A percentile compares a stretch with the other conserved stretches of the same genome.
Evolutionary conservation across 805 yeast genomes (phyloP).

Genomic region (Yueomyces sp.): DNA sequence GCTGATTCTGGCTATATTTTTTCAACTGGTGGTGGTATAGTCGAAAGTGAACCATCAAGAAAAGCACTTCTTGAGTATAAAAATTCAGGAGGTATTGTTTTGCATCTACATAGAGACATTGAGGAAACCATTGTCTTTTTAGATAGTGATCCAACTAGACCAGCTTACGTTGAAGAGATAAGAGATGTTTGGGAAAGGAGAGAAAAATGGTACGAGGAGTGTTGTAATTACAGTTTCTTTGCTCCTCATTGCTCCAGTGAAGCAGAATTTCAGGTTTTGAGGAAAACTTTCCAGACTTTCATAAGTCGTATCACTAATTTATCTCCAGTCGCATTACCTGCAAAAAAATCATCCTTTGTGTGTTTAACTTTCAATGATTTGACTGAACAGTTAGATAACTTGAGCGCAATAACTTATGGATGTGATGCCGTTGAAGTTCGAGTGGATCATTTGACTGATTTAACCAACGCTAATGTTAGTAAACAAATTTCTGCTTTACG

Average conservation of each 20-base stretch:
- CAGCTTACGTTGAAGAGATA: slow-evolving; percentile 74
- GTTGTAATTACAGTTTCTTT: slow-evolving; percentile 66
- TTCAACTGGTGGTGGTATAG: slow-evolving; percentile 95
- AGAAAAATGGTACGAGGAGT: slow-evolving; percentile 63
- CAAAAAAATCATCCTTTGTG: slow-evolving; percentile 49
- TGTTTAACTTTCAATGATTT: slow-evolving; percentile 61
- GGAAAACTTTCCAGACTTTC: slow-evolving; percentile 44
- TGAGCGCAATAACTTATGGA: slow-evolving; percentile 50
- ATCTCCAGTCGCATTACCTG: slow-evolving; percentile 19
- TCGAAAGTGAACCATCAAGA: slow-evolving; percentile 64
- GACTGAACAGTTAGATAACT: slow-evolving; percentile 27
- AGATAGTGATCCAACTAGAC: slow-evolving; percentile 69
- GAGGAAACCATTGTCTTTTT: slow-evolving; percentile 67
- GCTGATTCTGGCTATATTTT: slow-evolving; percentile 47
- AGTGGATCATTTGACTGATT: slow-evolving; percentile 52
- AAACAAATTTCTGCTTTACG: slow-evolving; percentile 64
- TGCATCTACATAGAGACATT: slow-evolving; percentile 83
- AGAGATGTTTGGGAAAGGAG: slow-evolving; percentile 75
- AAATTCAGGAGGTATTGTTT: slow-evolving; percentile 57
- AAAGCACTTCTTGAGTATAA: slow-evolving; percentile 42
- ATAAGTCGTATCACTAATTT: slow-evolving; percentile 51
- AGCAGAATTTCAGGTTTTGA: slow-evolving; percentile 41
- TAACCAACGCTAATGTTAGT: slow-evolving; percentile 43
- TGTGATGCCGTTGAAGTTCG: slow-evolving; percentile 74
- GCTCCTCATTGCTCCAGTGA: slow-evolving; percentile 55